These are phyloP conservation scores for Saccharomyces hybrid DNA, from an alignment of 1,139 yeast species.

Conservation along the genomic window DNA sequence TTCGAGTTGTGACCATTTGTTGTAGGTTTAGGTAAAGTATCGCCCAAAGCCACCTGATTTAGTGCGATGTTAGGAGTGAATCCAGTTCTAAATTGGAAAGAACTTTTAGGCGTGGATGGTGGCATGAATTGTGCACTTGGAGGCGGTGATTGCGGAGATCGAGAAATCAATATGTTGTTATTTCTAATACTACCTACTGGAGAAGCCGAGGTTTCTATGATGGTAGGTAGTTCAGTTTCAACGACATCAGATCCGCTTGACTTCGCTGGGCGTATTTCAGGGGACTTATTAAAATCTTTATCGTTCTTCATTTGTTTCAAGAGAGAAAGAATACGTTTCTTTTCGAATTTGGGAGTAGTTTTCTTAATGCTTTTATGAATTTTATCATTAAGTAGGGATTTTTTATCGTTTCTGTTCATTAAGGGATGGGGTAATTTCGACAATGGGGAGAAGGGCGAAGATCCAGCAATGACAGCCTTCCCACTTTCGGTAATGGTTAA, in stretches of 20 bases:
- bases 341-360: slow-evolving; percentile 11
- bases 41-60: slow-evolving; percentile 23
- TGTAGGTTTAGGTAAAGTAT: slow-evolving; percentile 8
- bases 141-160: background rate
- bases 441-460: slow-evolving; percentile 7
- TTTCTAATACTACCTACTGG: background rate
- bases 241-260: background rate
- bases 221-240: slow-evolving; percentile 4
- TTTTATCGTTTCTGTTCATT: background rate
- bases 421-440: slow-evolving; percentile 2
- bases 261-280: background rate
- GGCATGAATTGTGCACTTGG: slow-evolving; percentile 4
- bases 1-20: background rate
- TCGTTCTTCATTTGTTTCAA: slow-evolving; percentile 24
- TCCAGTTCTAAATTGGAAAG: slow-evolving; percentile 26
- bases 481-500: slow-evolving; percentile 22
- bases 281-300: background rate
- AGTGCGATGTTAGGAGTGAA: slow-evolving; percentile 27
- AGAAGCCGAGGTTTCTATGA: slow-evolving; percentile 1
- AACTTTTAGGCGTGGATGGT: slow-evolving; percentile 25
- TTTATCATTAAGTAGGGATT: background rate
- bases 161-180: background rate
- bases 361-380: background rate
- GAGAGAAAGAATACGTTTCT: slow-evolving; percentile 19
- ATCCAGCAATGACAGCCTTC: slow-evolving; percentile 19